phyloP scores from a whole-genome alignment of 768 basidiomycete species.

The Dentipellis sp. region DNA sequence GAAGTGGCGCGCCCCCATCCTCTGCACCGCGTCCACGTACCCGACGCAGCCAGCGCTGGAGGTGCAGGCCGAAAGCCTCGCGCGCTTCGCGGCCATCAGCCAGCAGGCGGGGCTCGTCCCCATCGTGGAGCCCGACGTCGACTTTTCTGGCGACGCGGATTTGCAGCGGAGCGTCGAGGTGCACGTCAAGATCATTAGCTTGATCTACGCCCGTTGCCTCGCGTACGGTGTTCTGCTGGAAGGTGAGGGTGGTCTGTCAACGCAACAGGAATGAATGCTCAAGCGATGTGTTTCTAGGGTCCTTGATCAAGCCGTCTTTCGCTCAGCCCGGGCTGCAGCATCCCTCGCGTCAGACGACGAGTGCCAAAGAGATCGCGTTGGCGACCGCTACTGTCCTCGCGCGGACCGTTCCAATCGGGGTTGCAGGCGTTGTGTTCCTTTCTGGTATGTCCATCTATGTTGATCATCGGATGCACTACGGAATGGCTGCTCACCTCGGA shows the following conservation, averaged over 20 bases:
- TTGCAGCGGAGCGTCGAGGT: conserved; percentile 36
- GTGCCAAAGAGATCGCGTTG: conserved; percentile 32
- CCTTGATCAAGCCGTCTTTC: conserved; percentile 44
- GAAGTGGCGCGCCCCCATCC: conserved; percentile 42
- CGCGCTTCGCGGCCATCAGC: conserved; percentile 40
- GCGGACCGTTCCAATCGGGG: conserved; percentile 34
- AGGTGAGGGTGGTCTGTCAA: conserved; percentile 22
- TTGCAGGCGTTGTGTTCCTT: conserved; percentile 41
- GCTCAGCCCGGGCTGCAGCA: conserved; percentile 39
- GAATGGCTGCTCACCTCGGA: background rate
- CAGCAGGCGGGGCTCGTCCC: conserved; percentile 44
- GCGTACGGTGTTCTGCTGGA: conserved; percentile 40
- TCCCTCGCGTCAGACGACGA: conserved; percentile 26
- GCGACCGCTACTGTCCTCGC: conserved; percentile 37
- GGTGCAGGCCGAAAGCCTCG: conserved; percentile 37
- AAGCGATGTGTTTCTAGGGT: conserved; percentile 22
- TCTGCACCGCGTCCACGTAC: conserved; percentile 31
- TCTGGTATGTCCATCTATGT: conserved; percentile 28
- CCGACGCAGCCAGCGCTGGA: conserved; percentile 34
- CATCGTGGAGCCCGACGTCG: conserved; percentile 44
- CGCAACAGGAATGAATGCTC: background rate
- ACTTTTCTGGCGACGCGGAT: conserved; percentile 39
- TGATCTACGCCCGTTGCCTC: conserved; percentile 37
- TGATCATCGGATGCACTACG: background rate
- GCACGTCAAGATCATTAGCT: conserved; percentile 33